Base-by-base conservation (phyloP, 257 asterid genomes). In the Agastache rugosa region DNA sequence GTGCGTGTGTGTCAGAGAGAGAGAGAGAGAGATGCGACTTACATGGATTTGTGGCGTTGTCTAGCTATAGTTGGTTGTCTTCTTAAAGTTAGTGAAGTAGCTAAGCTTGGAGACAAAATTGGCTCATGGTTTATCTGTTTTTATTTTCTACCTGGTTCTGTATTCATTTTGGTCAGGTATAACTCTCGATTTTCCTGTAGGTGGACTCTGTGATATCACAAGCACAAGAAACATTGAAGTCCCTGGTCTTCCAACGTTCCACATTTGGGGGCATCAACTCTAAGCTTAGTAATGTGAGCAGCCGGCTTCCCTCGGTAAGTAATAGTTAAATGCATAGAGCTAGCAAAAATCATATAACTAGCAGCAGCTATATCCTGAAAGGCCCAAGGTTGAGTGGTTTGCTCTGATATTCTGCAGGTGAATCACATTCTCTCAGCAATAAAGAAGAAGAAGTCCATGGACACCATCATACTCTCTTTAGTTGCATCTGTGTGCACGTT, bases 381-480 rank as follows among this genome's bases (percentile, higher is more conserved):
- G 22, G 25, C 22, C 23, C 59, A 22, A 41, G 65, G 54, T 54
- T 50, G 15, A 53, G 22, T 41, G 59, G 20, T 51, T 68, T 11
- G 2, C 67, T 67, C 8, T 58, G 37, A 11, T 55, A 71, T 75
- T 80, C 70, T 73, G 86, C 92, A 91, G 97, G 93, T 93, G 68
- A 91, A 88, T 73, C 87, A 91, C 63, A 83, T 93, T 53, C 82
- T 93, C 60, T 83, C 96, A 19, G 77, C 96, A 41, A 89, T 93
- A 84, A 93, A 85, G 96, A 93, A 91, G 96, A 93, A 89, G 75
- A 93, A 91, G 87, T 88, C 97, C 20, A 89, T 89, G 96, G 98
- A 93, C 79, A 89, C 96, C 50, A 81, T 91, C 73, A 82, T 93
- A 79, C 97, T 93, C 81, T 93, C 97, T 44, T 79, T 93, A 79